Conservation (phyloP, 176 grass and related monocot species). For the Oryza officinalis region DNA sequence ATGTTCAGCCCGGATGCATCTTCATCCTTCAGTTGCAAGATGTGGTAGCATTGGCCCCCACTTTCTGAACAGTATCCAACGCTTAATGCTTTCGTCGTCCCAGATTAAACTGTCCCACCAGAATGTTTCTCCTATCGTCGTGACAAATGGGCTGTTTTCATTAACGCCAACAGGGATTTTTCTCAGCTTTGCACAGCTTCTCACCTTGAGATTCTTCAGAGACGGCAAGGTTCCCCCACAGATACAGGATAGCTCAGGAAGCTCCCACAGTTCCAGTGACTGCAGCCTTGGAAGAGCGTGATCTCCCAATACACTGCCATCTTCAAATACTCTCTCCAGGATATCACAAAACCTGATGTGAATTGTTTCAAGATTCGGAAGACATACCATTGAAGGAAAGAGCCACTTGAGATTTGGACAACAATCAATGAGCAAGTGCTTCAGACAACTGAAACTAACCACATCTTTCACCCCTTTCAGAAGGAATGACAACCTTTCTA, state of each 20-base stretch:
- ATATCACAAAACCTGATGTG: conserved; percentile 32
- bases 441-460: conserved; percentile 34
- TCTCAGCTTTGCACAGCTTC: conserved; percentile 30
- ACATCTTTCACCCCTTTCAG: not conserved
- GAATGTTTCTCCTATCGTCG: not conserved
- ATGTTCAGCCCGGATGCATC: too few relatives aligned
- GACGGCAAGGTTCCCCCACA: conserved; percentile 40
- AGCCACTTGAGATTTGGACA: too few relatives aligned
- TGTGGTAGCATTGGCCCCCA: conserved; percentile 41
- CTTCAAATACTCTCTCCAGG: conserved; percentile 25
- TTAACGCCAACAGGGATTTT: conserved; percentile 40
- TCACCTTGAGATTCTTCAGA: conserved; percentile 45
- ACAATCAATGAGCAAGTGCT: conserved; percentile 23
- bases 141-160: conserved; percentile 36
- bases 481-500: conserved; percentile 27
- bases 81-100: conserved; percentile 37
- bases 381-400: too few relatives aligned
- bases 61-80: conserved; percentile 33
- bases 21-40: conserved; percentile 31
- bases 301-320: not conserved
- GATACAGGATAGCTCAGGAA: conserved; percentile 28
- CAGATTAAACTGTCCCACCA: conserved; percentile 44
- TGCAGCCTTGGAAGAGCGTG: conserved; percentile 34
- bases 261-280: conserved; percentile 40
- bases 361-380: conserved; percentile 7